Conservation (phyloP, 805 yeast genomes). For the Saturnispora hagleri region DNA sequence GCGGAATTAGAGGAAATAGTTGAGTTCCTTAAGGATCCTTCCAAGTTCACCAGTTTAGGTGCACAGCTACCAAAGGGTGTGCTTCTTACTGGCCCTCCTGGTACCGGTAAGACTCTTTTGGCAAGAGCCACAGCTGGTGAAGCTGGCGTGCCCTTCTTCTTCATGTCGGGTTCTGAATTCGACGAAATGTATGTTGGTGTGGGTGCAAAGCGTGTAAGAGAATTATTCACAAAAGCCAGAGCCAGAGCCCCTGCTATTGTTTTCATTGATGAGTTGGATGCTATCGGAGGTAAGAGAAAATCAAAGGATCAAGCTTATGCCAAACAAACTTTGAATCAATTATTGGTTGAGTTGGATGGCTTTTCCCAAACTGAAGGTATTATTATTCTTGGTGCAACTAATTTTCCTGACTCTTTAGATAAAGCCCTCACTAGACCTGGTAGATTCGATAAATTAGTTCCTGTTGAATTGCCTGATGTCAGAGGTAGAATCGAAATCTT, state of each 20-base stretch:
- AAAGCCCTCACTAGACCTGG: slow-evolving; percentile 98
- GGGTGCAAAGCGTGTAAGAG: slow-evolving; percentile 97
- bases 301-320: slow-evolving; percentile 98
- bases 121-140: slow-evolving; percentile 99
- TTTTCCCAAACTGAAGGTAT: slow-evolving; percentile 88
- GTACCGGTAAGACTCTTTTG: slow-evolving; percentile 94
- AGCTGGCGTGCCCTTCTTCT: slow-evolving; percentile 97
- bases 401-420: slow-evolving; percentile 94
- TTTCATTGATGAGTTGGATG: slow-evolving; percentile 96
- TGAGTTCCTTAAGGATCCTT: slow-evolving; percentile 93
- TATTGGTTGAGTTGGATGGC: slow-evolving; percentile 93
- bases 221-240: slow-evolving; percentile 85
- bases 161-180: slow-evolving; percentile 97
- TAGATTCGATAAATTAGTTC: slow-evolving; percentile 90
- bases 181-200: slow-evolving; percentile 98
- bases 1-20: slow-evolving; percentile 96
- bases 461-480: slow-evolving; percentile 94
- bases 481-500: slow-evolving; percentile 93
- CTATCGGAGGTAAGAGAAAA: slow-evolving; percentile 96
- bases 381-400: slow-evolving; percentile 95
- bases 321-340: slow-evolving; percentile 92
- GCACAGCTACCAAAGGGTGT: slow-evolving; percentile 98
- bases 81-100: slow-evolving; percentile 94
- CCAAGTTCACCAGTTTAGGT: slow-evolving; percentile 92
- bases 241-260: slow-evolving; percentile 94